Conservation (phyloP, 305 asterid genomes). For the Fraxinus velutina region DNA sequence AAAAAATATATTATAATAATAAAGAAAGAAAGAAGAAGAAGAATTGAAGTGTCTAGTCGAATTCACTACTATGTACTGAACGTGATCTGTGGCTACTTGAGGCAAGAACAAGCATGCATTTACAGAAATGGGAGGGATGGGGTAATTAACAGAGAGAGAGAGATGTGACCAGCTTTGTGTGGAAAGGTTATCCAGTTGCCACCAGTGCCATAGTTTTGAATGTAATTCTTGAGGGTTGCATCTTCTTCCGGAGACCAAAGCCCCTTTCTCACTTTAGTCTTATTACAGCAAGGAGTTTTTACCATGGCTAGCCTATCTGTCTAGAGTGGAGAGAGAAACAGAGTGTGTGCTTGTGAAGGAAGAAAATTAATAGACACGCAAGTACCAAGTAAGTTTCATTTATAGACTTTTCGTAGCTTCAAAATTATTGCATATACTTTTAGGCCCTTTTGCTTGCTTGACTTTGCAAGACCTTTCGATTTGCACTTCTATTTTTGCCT, state of each 20-base stretch:
- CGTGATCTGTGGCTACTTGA: no score
- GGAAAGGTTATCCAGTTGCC: neutral
- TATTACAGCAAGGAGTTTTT: constrained; percentile 32
- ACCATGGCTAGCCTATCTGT: constrained; percentile 19
- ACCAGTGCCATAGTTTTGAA: neutral
- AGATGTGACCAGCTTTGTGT: constrained; percentile 25
- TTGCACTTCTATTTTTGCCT: neutral
- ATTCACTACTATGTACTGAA: no score
- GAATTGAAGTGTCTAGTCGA: no score
- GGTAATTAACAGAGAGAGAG: neutral
- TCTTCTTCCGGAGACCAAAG: neutral
- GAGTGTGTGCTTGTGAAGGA: neutral
- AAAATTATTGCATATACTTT: neutral
- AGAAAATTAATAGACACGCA: neutral
- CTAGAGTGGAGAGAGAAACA: neutral
- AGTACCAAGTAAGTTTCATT: neutral
- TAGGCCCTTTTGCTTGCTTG: neutral
- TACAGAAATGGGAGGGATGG: neutral
- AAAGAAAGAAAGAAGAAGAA: no score
- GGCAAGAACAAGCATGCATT: no score
- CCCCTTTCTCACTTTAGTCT: constrained; percentile 29
- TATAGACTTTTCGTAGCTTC: neutral
- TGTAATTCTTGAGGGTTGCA: neutral
- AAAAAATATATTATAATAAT: no score
- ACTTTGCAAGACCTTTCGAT: neutral